These are phyloP conservation scores for Lactarius indigo DNA, from an alignment of 768 basidiomycete species.

Conservation along the genomic window DNA sequence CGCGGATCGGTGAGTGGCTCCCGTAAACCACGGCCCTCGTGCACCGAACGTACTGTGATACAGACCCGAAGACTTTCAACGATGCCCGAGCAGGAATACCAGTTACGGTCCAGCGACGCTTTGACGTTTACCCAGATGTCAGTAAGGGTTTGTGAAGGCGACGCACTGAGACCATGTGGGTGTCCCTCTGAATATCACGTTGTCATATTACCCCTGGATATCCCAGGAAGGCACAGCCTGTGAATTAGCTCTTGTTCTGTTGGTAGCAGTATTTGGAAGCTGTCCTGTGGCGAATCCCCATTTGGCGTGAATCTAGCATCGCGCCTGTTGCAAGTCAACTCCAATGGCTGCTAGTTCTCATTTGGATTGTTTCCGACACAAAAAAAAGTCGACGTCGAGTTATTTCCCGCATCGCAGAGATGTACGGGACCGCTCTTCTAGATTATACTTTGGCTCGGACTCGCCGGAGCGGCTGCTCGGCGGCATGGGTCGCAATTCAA, in stretches of 20 bases:
- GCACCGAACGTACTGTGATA: constrained; percentile 7
- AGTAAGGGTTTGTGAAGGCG: constrained; percentile 32
- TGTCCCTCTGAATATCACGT: neutral
- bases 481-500: neutral
- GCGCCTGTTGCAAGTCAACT: neutral
- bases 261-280: neutral
- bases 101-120: constrained; percentile 86
- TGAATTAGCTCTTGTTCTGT: neutral
- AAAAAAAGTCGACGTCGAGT: neutral
- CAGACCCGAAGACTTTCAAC: constrained; percentile 59
- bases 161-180: constrained; percentile 3
- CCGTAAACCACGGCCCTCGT: neutral
- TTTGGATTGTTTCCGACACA: neutral
- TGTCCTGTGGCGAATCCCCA: neutral
- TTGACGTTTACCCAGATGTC: constrained; percentile 88
- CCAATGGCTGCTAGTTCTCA: neutral
- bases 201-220: neutral
- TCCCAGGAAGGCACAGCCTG: neutral
- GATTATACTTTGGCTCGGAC: neutral
- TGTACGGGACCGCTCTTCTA: neutral
- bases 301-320: neutral
- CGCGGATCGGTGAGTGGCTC: constrained; percentile 66
- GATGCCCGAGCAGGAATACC: constrained; percentile 81
- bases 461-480: neutral
- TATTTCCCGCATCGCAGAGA: neutral